Conservation (phyloP, 2,329 filamentous ascomycete genomes). For the Alternaria incomplexa region DNA sequence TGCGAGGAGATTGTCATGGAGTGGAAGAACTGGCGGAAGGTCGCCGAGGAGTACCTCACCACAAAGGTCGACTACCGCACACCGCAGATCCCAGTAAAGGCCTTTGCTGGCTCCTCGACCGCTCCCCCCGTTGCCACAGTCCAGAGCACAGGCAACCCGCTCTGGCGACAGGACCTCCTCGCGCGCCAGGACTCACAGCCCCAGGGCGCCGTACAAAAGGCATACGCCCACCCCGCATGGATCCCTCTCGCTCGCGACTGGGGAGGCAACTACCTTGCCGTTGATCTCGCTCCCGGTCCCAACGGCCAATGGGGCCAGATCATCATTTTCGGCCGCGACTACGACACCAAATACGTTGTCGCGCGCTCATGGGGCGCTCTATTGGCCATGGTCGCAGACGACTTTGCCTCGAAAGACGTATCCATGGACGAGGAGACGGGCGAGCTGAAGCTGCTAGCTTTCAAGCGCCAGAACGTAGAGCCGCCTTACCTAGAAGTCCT, state of each 20-base stretch:
- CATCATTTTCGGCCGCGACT: slow-evolving; percentile 95
- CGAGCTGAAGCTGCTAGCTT: slow-evolving; percentile 91
- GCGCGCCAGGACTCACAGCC: slow-evolving; percentile 88
- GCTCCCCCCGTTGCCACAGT: slow-evolving; percentile 66
- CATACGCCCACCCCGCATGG: slow-evolving; percentile 93
- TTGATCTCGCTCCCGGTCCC: slow-evolving; percentile 90
- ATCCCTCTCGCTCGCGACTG: slow-evolving; percentile 96
- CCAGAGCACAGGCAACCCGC: slow-evolving; percentile 62
- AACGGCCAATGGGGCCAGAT: slow-evolving; percentile 94
- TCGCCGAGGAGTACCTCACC: slow-evolving; percentile 86
- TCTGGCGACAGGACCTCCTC: slow-evolving; percentile 86
- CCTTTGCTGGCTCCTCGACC: slow-evolving; percentile 72
- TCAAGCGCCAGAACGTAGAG: slow-evolving; percentile 80
- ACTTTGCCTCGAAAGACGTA: slow-evolving; percentile 89
- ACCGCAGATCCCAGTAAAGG: slow-evolving; percentile 72
- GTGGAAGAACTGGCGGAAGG: slow-evolving; percentile 94
- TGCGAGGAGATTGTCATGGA: slow-evolving; percentile 98
- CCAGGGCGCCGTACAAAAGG: slow-evolving; percentile 83
- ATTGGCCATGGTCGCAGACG: slow-evolving; percentile 85
- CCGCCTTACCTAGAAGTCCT: slow-evolving; percentile 94
- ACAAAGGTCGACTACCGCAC: slow-evolving; percentile 60
- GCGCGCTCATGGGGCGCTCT: slow-evolving; percentile 91
- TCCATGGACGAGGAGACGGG: slow-evolving; percentile 89
- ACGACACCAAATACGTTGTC: slow-evolving; percentile 97
- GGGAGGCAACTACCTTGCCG: slow-evolving; percentile 96